A percentile compares a stretch with the other conserved stretches of the same genome.
These are phyloP conservation scores for Leccinum holopus DNA, from an alignment of 1,284 basidiomycete genomes.

Conservation along the genomic window DNA sequence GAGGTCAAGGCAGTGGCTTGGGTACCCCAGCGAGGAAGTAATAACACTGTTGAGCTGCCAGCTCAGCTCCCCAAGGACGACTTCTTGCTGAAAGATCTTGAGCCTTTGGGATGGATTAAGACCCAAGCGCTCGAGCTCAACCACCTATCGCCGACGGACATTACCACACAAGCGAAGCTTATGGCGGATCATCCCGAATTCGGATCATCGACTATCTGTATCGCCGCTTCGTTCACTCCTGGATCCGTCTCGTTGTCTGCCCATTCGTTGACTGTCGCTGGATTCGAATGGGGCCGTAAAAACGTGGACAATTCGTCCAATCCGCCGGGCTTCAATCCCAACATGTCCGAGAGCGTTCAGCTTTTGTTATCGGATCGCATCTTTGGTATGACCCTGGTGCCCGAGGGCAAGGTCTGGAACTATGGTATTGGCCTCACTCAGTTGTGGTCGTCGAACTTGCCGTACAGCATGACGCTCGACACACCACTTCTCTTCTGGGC, in stretches of 20 bases:
- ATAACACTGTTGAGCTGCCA: constrained; percentile 90
- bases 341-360: constrained; percentile 97
- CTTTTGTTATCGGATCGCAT: constrained; percentile 92
- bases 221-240: constrained; percentile 96
- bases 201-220: constrained; percentile 91
- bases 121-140: constrained; percentile 92
- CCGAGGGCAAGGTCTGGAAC: constrained; percentile 92
- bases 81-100: constrained; percentile 91
- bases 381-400: constrained; percentile 87
- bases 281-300: constrained; percentile 99
- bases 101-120: constrained; percentile 98
- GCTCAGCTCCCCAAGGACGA: constrained; percentile 87
- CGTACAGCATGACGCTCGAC: constrained; percentile 87
- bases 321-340: constrained; percentile 90
- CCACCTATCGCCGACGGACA: constrained; percentile 89
- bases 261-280: constrained; percentile 84
- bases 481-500: constrained; percentile 96
- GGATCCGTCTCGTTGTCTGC: constrained; percentile 96
- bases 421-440: constrained; percentile 92
- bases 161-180: constrained; percentile 94
- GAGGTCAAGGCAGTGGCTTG: constrained; percentile 97
- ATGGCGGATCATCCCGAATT: constrained; percentile 97
- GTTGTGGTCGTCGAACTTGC: constrained; percentile 82
- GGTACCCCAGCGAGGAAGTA: constrained; percentile 95
- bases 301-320: constrained; percentile 83